Base-by-base conservation (phyloP, 495 filamentous ascomycete species). In the Monascus purpureus region DNA sequence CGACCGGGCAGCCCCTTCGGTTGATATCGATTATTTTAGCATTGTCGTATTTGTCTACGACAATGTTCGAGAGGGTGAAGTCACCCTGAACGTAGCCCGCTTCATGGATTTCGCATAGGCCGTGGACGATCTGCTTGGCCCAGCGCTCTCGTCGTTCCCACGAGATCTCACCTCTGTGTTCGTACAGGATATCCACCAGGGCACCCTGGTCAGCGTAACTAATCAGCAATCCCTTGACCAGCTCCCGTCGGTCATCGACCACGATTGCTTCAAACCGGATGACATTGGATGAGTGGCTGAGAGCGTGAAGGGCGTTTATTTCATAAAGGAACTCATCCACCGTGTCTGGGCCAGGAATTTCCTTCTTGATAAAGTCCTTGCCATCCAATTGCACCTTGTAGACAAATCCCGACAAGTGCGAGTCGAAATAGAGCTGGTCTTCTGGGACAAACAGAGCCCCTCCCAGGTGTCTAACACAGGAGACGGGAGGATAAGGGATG, bases 11-110 rank as follows among this genome's bases (percentile, higher is more conserved):
- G 9, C 90, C 90, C 40, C 90, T 67, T 17, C 90, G 71, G 53
- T 97, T 97, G 67, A 97, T 96, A 57, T 97, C 90, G 52, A 97
- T 97, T 39, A 97, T 96, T 40, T 88, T 82, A 9, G 90, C 92
- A 46, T 95, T 70, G 52, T 86, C 74, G 22, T 81, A 49, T 2
- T 65, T 66, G 46, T 96, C 82, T 43, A 97, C 80, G 38, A 97
- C 90, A 36, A 97, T 94, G 46, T 97, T 97, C 2, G 88, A 93
- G 7, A 97, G 63, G 0, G 90, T 97, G 39, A 97, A 95, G 42
- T 97, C 90, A 8, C 90, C 90, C 46, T 97, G 90, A 16, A 97
- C 90, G 50, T 94, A 97, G 20, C 90, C 92, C 13, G 83, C 77
- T 46, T 95, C 92, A 39, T 97, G 90, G 20, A 97, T 88, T 42